Evolutionary conservation across 139 green algal species (phyloP).

Genomic region (Zygnema circumcarinatum): DNA sequence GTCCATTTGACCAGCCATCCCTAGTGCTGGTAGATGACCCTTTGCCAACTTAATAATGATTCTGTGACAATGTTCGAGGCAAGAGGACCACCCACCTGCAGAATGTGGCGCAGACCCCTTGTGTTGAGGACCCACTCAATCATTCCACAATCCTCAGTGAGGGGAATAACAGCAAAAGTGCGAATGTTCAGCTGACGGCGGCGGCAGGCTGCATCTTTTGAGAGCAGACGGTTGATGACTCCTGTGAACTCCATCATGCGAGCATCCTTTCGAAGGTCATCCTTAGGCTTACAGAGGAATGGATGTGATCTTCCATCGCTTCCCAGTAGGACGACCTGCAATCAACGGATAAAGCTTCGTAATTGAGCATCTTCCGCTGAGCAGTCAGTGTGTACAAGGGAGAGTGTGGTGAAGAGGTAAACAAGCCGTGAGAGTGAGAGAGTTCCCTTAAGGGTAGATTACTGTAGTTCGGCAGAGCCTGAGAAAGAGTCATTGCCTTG

Average conservation of each 20-base stretch:
- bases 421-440: neutral
- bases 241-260: constrained; percentile 93
- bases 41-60: too few species aligned
- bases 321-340: constrained; percentile 68
- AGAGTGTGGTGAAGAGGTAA: neutral
- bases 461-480: too few species aligned
- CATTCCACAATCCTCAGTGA: constrained; percentile 94
- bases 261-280: constrained; percentile 97
- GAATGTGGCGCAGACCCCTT: constrained; percentile 68
- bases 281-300: constrained; percentile 97
- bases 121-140: constrained; percentile 84
- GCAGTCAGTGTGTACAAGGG: neutral
- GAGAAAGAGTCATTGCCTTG: too few species aligned
- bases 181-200: constrained; percentile 81
- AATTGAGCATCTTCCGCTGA: neutral
- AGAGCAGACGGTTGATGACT: constrained; percentile 76
- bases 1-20: too few species aligned
- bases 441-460: too few species aligned
- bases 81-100: too few species aligned
- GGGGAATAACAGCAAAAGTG: constrained; percentile 86
- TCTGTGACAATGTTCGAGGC: too few species aligned
- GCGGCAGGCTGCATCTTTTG: constrained; percentile 66
- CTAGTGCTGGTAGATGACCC: too few species aligned
- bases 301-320: constrained; percentile 83
- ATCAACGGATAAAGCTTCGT: neutral